A percentile compares a stretch with the other conserved stretches of the same genome.
These are phyloP conservation scores for Chenopodium album DNA, from an alignment of 148 eudicot species.

Conservation along the genomic window DNA sequence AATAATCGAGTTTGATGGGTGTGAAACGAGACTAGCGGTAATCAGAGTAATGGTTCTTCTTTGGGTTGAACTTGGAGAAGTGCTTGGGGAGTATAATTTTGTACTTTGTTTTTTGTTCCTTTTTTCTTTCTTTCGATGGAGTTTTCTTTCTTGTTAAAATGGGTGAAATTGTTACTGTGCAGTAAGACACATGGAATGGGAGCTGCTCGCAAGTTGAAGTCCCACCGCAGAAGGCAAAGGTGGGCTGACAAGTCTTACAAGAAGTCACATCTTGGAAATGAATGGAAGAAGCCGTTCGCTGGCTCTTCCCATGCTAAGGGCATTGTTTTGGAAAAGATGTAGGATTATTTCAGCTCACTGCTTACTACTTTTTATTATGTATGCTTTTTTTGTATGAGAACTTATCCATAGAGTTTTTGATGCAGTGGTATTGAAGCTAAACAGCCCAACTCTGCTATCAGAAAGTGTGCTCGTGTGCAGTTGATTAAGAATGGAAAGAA, in stretches of 20 bases:
- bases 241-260: too few species aligned
- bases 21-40: neutral
- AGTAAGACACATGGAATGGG: slow-evolving; percentile 95
- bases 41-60: neutral
- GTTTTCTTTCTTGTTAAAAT: too few species aligned
- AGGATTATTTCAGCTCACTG: neutral
- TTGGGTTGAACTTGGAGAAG: neutral
- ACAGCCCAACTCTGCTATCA: slow-evolving; percentile 96
- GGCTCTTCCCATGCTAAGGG: slow-evolving; percentile 97
- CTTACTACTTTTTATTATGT: neutral
- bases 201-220: slow-evolving; percentile 92
- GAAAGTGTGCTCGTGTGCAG: slow-evolving; percentile 96
- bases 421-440: slow-evolving; percentile 92
- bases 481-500: slow-evolving; percentile 92
- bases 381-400: neutral
- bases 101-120: neutral
- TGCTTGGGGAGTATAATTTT: neutral
- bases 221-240: slow-evolving; percentile 78
- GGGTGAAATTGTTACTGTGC: neutral
- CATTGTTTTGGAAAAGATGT: slow-evolving; percentile 95
- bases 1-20: neutral
- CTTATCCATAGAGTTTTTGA: neutral
- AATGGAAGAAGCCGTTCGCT: slow-evolving; percentile 94
- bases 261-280: slow-evolving; percentile 91
- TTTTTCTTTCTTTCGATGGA: too few species aligned